Evolutionary conservation across 257 asterid genomes (phyloP).

Genomic region (Osmanthus fragrans): DNA sequence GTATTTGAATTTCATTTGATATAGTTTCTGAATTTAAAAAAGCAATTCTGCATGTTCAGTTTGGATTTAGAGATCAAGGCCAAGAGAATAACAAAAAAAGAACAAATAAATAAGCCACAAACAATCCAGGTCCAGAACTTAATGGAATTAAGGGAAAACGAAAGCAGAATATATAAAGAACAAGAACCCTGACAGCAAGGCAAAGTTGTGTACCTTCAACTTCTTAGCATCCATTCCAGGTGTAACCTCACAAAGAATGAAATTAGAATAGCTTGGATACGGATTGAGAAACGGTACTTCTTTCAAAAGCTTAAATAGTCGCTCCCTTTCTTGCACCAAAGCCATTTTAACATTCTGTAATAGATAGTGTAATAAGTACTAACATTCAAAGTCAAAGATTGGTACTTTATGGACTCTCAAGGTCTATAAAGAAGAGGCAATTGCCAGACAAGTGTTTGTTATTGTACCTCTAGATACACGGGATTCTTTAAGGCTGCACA

Average conservation of each 20-base stretch:
- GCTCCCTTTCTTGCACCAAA: conserved; percentile 82
- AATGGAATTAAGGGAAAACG: too few relatives aligned
- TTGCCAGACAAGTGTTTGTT: not conserved
- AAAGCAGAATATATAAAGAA: too few relatives aligned
- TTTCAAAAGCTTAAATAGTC: conserved; percentile 77
- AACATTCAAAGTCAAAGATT: not conserved
- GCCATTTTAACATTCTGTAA: conserved; percentile 87
- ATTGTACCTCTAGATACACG: conserved; percentile 73
- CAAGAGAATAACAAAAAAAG: not conserved
- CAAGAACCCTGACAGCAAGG: conserved; percentile 5
- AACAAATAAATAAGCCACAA: not conserved
- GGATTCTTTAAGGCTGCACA: conserved; percentile 93
- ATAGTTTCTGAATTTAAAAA: not conserved
- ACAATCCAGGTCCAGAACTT: too few relatives aligned
- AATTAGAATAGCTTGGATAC: conserved; percentile 86
- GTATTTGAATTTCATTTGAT: not conserved
- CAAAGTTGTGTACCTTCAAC: conserved; percentile 64
- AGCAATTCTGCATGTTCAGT: not conserved
- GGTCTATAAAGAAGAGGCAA: not conserved
- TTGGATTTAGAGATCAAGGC: not conserved
- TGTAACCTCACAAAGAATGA: conserved; percentile 92
- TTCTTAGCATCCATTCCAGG: conserved; percentile 93
- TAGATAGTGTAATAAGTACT: conserved; percentile 22
- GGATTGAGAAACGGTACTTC: conserved; percentile 90
- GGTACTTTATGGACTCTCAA: not conserved